Percentiles rank a stretch among this genome's conserved stretches.
Evolutionary conservation across 495 filamentous ascomycete species (phyloP).

Genomic region (Amniculicola lignicola): DNA sequence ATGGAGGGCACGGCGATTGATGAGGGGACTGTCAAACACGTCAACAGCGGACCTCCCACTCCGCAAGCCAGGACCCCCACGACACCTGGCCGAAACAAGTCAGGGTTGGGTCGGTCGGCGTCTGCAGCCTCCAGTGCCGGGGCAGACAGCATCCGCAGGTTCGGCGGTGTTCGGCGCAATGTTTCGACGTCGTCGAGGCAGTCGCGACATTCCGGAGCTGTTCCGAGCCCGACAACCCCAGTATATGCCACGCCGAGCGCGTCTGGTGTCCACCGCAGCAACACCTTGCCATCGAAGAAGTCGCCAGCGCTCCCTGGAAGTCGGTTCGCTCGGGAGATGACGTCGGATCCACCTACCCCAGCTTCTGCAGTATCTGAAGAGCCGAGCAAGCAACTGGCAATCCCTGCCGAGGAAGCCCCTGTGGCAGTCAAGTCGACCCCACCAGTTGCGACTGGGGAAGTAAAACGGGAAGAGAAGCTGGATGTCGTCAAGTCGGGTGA

Average conservation of each 20-base stretch:
- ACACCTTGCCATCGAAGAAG: conserved; percentile 91
- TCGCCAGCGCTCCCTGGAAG: conserved; percentile 67
- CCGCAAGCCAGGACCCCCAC: conserved; percentile 55
- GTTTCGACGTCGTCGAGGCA: conserved; percentile 69
- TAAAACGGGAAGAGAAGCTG: too few species aligned
- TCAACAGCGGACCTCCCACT: conserved; percentile 60
- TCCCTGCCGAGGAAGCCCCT: background rate
- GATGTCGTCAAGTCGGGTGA: conserved; percentile 2
- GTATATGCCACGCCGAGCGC: conserved; percentile 51
- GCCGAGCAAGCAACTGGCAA: background rate
- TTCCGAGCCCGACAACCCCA: conserved; percentile 69
- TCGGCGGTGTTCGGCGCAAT: conserved; percentile 74
- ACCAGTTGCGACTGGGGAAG: too few species aligned
- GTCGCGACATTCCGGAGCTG: conserved; percentile 66
- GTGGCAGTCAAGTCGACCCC: too few species aligned
- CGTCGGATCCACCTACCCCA: conserved; percentile 43
- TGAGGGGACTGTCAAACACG: conserved; percentile 79
- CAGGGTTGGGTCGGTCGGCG: conserved; percentile 65
- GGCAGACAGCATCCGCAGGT: conserved; percentile 78
- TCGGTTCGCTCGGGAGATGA: conserved; percentile 49
- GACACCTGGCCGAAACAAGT: conserved; percentile 52
- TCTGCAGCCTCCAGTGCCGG: conserved; percentile 79
- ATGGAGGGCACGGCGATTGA: conserved; percentile 92
- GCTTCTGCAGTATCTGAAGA: conserved; percentile 3
- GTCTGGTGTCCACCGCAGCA: conserved; percentile 79